These are phyloP conservation scores for Stentor roeselii DNA, from an alignment of 73 alveolate species.

Conservation along the genomic window DNA sequence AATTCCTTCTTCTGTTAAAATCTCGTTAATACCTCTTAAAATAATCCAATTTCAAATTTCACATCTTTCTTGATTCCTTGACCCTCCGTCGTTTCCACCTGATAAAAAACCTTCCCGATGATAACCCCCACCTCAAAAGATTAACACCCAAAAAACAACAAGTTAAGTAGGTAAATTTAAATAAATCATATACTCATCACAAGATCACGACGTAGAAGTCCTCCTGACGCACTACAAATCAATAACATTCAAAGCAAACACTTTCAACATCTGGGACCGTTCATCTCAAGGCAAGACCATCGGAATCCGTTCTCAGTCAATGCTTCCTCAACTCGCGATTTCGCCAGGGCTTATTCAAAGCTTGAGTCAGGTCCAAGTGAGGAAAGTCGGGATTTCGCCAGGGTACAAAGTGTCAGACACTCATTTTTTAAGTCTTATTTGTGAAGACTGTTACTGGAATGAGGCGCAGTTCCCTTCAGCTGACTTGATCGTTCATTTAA, in stretches of 20 bases:
- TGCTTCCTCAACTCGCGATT: neutral
- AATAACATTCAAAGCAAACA: neutral
- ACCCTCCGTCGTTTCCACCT: too few relatives aligned
- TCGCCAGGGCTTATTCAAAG: neutral
- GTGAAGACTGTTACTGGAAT: neutral
- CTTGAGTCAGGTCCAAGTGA: neutral
- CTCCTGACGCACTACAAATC: neutral
- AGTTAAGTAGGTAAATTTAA: too few relatives aligned
- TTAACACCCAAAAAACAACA: too few relatives aligned
- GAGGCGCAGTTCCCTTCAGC: neutral
- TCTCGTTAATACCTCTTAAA: too few relatives aligned
- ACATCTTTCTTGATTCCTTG: too few relatives aligned
- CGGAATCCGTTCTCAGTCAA: neutral
- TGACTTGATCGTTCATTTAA: neutral
- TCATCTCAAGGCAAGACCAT: neutral
- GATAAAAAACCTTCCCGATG: too few relatives aligned
- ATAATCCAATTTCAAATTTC: too few relatives aligned
- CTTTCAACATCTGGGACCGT: neutral
- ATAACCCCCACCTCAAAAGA: too few relatives aligned
- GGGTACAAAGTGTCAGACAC: neutral
- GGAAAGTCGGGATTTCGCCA: neutral
- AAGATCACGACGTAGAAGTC: neutral
- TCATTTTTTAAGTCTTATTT: neutral
- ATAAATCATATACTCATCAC: too few relatives aligned
- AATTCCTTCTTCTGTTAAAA: too few relatives aligned